Evolutionary conservation across 495 filamentous ascomycete species (phyloP).

Genomic region (Rostrohypoxylon terebratum): DNA sequence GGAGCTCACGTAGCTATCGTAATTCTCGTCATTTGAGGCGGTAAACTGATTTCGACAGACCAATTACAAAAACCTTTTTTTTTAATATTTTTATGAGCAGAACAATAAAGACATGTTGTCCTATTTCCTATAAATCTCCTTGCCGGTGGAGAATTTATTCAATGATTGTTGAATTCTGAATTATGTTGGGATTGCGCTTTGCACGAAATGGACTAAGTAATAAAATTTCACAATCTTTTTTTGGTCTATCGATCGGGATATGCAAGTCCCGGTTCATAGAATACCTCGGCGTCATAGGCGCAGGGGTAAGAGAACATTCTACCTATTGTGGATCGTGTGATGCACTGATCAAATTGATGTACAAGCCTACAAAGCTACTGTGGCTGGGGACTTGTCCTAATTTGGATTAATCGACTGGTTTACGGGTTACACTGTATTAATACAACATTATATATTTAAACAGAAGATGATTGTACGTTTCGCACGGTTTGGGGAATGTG

Average conservation of each 20-base stretch:
- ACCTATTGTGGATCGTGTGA: slow-evolving; percentile 34
- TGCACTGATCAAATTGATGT: slow-evolving; percentile 17
- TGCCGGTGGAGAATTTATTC: slow-evolving; percentile 16
- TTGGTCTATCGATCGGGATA: slow-evolving; percentile 29
- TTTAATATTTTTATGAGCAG: slow-evolving; percentile 30
- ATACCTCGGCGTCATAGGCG: slow-evolving; percentile 48
- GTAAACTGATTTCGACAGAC: slow-evolving; percentile 2
- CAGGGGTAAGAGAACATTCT: slow-evolving; percentile 41
- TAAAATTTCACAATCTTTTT: slow-evolving; percentile 44
- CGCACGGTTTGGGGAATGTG: not conserved
- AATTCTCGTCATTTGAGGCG: slow-evolving; percentile 33
- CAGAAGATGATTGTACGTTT: not conserved
- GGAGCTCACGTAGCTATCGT: not conserved
- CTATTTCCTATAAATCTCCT: slow-evolving; percentile 21
- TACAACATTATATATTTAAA: not conserved
- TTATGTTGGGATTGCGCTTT: slow-evolving; percentile 39
- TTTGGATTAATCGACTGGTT: not conserved
- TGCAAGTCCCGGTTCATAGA: slow-evolving; percentile 25
- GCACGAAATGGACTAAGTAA: slow-evolving; percentile 21
- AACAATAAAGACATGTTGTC: slow-evolving; percentile 36
- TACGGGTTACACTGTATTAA: not conserved
- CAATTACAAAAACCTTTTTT: not conserved
- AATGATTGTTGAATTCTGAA: slow-evolving; percentile 38
- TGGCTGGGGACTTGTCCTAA: slow-evolving; percentile 4
- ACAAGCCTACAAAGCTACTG: not conserved